Base-by-base conservation (phyloP, 805 yeast species). In the Cyberlindnera euphorbiae region DNA sequence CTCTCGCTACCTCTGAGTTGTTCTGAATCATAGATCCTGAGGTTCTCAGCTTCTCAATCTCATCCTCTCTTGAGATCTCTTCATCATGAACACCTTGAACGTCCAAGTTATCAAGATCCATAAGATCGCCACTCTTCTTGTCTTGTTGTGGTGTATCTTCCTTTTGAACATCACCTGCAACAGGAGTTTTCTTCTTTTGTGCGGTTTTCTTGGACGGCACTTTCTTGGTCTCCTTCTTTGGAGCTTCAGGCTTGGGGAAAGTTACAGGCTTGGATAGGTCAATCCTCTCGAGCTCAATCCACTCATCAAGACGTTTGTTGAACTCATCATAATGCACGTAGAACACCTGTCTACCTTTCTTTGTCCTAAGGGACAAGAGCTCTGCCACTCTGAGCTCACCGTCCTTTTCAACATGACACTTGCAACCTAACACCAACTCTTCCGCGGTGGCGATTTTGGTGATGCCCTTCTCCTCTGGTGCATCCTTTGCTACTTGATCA, bases 11-110 rank as follows among this genome's bases (percentile, higher is more conserved):
- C 54, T 90, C 97, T 38, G 71, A 75, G 38, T 79, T 73, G 43
- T 81, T 82, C 61, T 93, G 98, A 9, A 93, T 84, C 97, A 93
- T 93, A 0, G 97, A 89, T 3, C 98, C 98, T n/a, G 94, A 72
- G 0, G 96, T 88, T 49, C 97, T 71, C 38, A 93, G 69, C 56
- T 85, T 86, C 56, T 90, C 87, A 47, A 93, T 82, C 60, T 93
- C 98, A 48, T 87, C 95, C 52, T 88, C 96, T 39, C 96, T 67
- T 25, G 84, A 79, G 28, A 84, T 73, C 39, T 79, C 86, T 45
- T 83, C 89, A 37, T 76, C 62, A 33, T 65, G 67, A 21, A 81
- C 53, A 13, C 95, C 96, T 59, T 88, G 96, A 6, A 88, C 95
- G 52, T 86, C 80, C 50, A 86, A 68, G 53, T 83, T 68, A 50